Evolutionary conservation across 495 filamentous ascomycete genomes (phyloP).

Genomic region (Halenospora varia): DNA sequence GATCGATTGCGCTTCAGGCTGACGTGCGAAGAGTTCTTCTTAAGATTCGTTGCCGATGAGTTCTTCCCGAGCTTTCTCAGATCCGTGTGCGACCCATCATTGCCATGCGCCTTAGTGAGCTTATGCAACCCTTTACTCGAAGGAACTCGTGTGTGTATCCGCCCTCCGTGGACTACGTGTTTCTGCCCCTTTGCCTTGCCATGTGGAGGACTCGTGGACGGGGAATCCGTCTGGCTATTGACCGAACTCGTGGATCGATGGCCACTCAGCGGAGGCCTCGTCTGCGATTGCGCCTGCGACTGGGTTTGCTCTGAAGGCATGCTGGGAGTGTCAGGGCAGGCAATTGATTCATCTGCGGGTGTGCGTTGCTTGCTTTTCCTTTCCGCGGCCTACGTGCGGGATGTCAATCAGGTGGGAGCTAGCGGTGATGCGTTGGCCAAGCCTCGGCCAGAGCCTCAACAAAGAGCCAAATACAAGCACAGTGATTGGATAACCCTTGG

Average conservation of each 20-base stretch:
- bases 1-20: constrained; percentile 35
- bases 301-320: constrained; percentile 25
- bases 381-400: neutral
- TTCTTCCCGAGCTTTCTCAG: constrained; percentile 32
- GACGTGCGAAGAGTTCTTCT: constrained; percentile 44
- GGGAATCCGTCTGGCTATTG: constrained; percentile 18
- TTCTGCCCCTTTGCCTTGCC: constrained; percentile 17
- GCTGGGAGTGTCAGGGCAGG: constrained; percentile 6
- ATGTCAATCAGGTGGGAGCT: neutral
- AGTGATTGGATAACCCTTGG: too few relatives aligned
- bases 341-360: constrained; percentile 17
- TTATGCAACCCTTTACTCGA: constrained; percentile 24
- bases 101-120: constrained; percentile 8
- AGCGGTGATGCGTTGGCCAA: neutral
- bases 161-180: constrained; percentile 21
- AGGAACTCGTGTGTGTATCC: constrained; percentile 19
- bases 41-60: constrained; percentile 33
- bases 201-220: constrained; percentile 18
- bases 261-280: constrained; percentile 1
- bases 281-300: constrained; percentile 16
- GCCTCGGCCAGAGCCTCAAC: neutral
- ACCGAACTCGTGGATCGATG: constrained; percentile 19
- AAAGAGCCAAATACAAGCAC: too few relatives aligned
- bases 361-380: constrained; percentile 11
- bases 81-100: constrained; percentile 11